phyloP scores from a whole-genome alignment of 2,329 filamentous ascomycete species.

The Knufia petricola region DNA sequence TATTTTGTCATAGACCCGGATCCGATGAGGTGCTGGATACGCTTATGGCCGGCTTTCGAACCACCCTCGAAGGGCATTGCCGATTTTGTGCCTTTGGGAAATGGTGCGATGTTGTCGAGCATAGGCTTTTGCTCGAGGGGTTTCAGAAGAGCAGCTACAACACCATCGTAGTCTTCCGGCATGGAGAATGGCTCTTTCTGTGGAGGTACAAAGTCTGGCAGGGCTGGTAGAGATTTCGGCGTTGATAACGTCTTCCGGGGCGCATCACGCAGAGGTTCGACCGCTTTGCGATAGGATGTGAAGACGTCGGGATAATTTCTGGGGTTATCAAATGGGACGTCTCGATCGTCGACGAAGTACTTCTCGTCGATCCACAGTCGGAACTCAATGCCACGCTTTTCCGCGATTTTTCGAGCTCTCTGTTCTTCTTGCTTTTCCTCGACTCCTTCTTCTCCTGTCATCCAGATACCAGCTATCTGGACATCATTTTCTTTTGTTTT shows the following conservation, averaged over 20 bases:
- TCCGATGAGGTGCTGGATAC: constrained; percentile 52
- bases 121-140: constrained; percentile 46
- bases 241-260: constrained; percentile 50
- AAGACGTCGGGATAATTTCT: constrained; percentile 63
- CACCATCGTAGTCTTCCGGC: constrained; percentile 44
- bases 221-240: constrained; percentile 48
- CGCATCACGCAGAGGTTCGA: constrained; percentile 59
- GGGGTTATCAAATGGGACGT: constrained; percentile 50
- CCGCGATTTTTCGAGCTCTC: constrained; percentile 45
- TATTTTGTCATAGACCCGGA: constrained; percentile 55
- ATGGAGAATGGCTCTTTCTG: constrained; percentile 56
- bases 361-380: constrained; percentile 65
- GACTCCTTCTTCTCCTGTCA: constrained; percentile 58
- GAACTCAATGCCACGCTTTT: constrained; percentile 48
- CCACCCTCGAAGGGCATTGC: constrained; percentile 62
- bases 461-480: constrained; percentile 59
- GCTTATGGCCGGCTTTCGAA: constrained; percentile 49
- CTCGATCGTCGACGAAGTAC: constrained; percentile 66
- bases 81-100: constrained; percentile 45
- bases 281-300: constrained; percentile 61
- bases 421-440: constrained; percentile 61
- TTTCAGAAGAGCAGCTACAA: constrained; percentile 47
- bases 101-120: constrained; percentile 41
- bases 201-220: constrained; percentile 47
- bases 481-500: constrained; percentile 29